phyloP scores from a whole-genome alignment of 306 rosid genomes.

The Trichosanthes cucumerina region DNA sequence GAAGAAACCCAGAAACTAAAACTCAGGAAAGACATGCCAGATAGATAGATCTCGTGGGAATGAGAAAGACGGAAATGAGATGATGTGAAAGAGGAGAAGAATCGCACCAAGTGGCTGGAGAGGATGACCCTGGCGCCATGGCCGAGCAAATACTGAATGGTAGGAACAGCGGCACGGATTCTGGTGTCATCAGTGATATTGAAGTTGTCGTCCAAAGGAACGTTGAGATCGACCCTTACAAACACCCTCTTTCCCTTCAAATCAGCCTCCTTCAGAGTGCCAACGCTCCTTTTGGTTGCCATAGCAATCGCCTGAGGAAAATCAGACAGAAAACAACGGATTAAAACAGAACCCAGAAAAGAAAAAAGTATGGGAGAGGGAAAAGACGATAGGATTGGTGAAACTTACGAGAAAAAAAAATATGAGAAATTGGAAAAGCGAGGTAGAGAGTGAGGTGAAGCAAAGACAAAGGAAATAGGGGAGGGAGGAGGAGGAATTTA shows the following conservation, averaged over 20 bases:
- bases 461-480: not conserved
- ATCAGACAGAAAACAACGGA: conserved; percentile 5
- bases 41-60: not conserved
- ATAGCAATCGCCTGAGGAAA: conserved; percentile 23
- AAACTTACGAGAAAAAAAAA: not conserved
- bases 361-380: not conserved
- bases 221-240: conserved; percentile 87
- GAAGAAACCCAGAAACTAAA: not conserved
- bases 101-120: conserved; percentile 55
- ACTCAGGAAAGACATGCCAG: not conserved
- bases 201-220: conserved; percentile 74
- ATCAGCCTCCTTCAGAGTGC: conserved; percentile 69
- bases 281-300: conserved; percentile 90
- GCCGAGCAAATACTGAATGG: conserved; percentile 60
- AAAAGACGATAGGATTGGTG: not conserved
- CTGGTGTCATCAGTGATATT: conserved; percentile 91
- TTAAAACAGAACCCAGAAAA: conserved; percentile 7
- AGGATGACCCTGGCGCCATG: conserved; percentile 77
- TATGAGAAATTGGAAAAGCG: not conserved
- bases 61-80: not conserved
- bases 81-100: not conserved
- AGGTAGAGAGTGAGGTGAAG: not conserved
- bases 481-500: not conserved
- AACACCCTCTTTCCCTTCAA: conserved; percentile 91
- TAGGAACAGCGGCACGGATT: conserved; percentile 81